phyloP scores from a whole-genome alignment of 2,329 filamentous ascomycete genomes.

The Cryphonectria parasitica region DNA sequence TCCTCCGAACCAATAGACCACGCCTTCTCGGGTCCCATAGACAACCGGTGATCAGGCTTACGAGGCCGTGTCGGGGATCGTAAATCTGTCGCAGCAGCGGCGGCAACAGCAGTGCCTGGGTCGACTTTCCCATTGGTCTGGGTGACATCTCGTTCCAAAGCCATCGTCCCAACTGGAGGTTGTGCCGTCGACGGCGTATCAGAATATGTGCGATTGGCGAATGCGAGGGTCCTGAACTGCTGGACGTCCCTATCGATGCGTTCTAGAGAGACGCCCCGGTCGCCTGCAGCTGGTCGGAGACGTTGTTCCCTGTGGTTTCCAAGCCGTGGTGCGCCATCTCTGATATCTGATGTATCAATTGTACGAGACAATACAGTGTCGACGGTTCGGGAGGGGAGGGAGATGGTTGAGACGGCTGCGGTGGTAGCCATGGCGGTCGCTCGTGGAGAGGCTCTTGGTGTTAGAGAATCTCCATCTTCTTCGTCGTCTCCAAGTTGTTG shows the following conservation, averaged over 20 bases:
- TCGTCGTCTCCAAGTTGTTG: conserved; percentile 38
- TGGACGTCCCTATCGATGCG: conserved; percentile 47
- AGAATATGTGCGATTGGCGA: conserved; percentile 31
- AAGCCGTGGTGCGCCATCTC: conserved; percentile 41
- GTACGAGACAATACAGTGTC: conserved; percentile 25
- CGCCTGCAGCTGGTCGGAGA: conserved; percentile 35
- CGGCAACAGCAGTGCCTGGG: background rate
- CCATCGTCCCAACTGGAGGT: background rate
- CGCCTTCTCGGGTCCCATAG: conserved; percentile 58
- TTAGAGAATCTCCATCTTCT: conserved; percentile 44
- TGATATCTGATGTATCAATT: conserved; percentile 39
- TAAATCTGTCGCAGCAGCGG: conserved; percentile 1
- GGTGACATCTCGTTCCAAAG: conserved; percentile 5
- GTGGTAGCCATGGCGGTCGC: conserved; percentile 33
- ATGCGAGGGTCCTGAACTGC: conserved; percentile 35
- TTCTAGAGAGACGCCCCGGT: conserved; percentile 47
- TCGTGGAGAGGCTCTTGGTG: conserved; percentile 39
- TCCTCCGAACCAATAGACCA: conserved; percentile 65
- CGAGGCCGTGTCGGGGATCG: conserved; percentile 36
- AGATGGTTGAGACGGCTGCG: conserved; percentile 29
- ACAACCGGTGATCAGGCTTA: conserved; percentile 47
- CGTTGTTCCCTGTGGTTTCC: conserved; percentile 42
- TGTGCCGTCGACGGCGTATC: conserved; percentile 18
- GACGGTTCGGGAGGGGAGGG: conserved; percentile 22
- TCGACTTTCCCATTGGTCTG: conserved; percentile 12